phyloP scores from a whole-genome alignment of 148 eudicot genomes.

The Suaeda aralocaspica region DNA sequence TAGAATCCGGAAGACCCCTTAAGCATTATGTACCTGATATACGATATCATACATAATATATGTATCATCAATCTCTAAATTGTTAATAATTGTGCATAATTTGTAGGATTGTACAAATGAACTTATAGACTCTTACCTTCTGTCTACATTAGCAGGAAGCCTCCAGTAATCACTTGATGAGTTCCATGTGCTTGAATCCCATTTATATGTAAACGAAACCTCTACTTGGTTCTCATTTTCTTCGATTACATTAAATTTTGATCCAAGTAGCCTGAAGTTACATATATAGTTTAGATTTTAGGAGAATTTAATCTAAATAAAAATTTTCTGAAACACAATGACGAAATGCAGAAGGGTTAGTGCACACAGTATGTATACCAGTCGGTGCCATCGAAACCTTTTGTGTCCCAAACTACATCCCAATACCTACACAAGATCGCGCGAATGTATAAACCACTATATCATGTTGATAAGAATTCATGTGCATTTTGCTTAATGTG shows the following conservation, averaged over 20 bases:
- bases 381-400: slow-evolving; percentile 20
- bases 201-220: slow-evolving; percentile 45
- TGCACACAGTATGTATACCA: slow-evolving; percentile 20
- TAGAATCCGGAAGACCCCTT: slow-evolving; percentile 51
- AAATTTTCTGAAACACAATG: neutral
- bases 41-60: neutral
- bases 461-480: neutral
- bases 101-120: no score
- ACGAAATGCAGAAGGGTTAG: neutral
- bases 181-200: slow-evolving; percentile 36
- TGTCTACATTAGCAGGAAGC: slow-evolving; percentile 50
- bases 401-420: slow-evolving; percentile 38
- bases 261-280: slow-evolving; percentile 46
- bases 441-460: neutral
- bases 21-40: slow-evolving; percentile 46
- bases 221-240: slow-evolving; percentile 47
- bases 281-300: neutral
- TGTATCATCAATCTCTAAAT: neutral
- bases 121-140: slow-evolving; percentile 30
- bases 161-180: slow-evolving; percentile 13
- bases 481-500: neutral
- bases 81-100: neutral
- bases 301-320: neutral
- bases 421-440: slow-evolving; percentile 34
- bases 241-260: slow-evolving; percentile 33